These are phyloP conservation scores for Alliaria petiolata DNA, from an alignment of 345 rosid genomes.

Conservation along the genomic window DNA sequence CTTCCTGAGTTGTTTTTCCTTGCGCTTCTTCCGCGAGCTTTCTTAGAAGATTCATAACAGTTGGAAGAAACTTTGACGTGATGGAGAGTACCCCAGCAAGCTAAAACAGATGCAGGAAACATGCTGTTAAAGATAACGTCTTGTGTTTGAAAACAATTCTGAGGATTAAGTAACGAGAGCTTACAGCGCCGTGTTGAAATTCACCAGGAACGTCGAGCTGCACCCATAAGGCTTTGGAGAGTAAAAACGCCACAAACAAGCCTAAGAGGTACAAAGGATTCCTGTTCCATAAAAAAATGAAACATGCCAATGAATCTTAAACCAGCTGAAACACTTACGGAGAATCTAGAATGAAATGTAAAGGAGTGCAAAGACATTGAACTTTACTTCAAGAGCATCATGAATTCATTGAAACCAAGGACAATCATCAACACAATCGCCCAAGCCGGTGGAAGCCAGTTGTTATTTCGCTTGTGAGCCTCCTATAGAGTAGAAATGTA, in stretches of 20 bases:
- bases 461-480: constrained; percentile 60
- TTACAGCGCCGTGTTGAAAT: constrained; percentile 68
- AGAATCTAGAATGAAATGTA: constrained; percentile 9
- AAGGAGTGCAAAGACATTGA: not conserved
- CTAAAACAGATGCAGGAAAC: constrained; percentile 39
- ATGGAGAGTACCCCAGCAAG: constrained; percentile 58
- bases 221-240: constrained; percentile 72
- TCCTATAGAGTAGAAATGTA: constrained; percentile 40
- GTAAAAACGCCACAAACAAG: constrained; percentile 49
- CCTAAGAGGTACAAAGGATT: constrained; percentile 70
- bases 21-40: constrained; percentile 75
- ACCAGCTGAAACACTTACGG: not conserved
- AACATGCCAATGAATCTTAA: constrained; percentile 6
- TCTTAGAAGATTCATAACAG: constrained; percentile 59
- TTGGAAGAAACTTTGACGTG: constrained; percentile 63
- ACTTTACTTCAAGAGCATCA: constrained; percentile 66
- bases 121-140: constrained; percentile 2
- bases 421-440: constrained; percentile 52
- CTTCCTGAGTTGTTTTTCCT: constrained; percentile 41
- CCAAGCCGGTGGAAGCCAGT: constrained; percentile 79
- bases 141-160: not conserved
- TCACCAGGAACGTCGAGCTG: constrained; percentile 58
- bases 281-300: constrained; percentile 44
- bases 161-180: constrained; percentile 7
- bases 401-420: constrained; percentile 77